These are phyloP conservation scores for Beta macrorhiza DNA, from an alignment of 179 eudicot species.

Conservation along the genomic window DNA sequence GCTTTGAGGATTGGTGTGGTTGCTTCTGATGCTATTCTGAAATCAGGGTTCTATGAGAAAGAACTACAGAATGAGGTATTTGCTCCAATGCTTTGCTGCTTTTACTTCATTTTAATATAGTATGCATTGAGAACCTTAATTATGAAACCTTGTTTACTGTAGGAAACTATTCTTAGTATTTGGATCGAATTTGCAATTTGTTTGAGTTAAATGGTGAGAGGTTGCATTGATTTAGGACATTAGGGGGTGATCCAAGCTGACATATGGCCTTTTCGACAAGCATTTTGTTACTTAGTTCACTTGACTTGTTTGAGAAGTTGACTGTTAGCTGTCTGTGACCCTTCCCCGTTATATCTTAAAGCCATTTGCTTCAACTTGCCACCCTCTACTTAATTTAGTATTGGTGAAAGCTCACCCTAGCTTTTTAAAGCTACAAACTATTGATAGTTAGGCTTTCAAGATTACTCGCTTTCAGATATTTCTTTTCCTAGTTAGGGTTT, in stretches of 20 bases:
- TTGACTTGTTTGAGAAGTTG: too few relatives aligned
- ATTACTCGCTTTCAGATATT: background rate
- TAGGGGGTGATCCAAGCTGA: background rate
- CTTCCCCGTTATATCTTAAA: too few relatives aligned
- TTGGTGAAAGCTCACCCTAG: background rate
- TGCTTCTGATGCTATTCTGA: constrained; percentile 44
- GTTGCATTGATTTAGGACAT: background rate
- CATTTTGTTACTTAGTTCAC: too few relatives aligned
- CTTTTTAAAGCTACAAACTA: background rate
- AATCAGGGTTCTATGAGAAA: constrained; percentile 52
- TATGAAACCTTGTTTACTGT: background rate
- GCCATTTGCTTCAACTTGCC: background rate
- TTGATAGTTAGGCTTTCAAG: background rate
- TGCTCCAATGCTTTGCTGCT: constrained; percentile 4
- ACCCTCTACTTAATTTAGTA: background rate
- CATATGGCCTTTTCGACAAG: background rate
- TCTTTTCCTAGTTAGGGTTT: background rate
- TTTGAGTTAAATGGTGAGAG: background rate
- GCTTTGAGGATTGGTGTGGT: constrained; percentile 57
- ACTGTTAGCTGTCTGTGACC: too few relatives aligned
- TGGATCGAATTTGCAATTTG: background rate
- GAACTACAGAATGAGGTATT: constrained; percentile 66
- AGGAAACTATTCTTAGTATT: background rate
- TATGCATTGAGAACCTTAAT: background rate
- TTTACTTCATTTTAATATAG: background rate